Evolutionary conservation across 2,329 filamentous ascomycete species (phyloP).

Genomic region (Aspergillus ruber): DNA sequence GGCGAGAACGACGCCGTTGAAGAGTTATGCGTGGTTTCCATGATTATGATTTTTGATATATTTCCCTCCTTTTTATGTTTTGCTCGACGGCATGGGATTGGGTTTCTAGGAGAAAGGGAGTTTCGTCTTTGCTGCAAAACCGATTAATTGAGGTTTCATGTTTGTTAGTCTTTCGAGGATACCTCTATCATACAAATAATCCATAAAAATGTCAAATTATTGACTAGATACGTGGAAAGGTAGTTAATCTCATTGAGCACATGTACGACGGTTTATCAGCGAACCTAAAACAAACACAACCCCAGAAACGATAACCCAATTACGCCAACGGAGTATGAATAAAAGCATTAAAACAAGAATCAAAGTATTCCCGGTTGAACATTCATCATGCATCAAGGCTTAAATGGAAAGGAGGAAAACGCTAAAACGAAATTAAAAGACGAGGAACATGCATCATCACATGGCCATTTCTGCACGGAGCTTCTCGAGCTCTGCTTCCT

Average conservation of each 20-base stretch:
- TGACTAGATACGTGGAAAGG: not conserved
- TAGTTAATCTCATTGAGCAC: not conserved
- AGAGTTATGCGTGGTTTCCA: conserved; percentile 37
- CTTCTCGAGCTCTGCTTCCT: conserved; percentile 89
- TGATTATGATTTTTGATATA: conserved; percentile 12
- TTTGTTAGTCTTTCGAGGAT: not conserved
- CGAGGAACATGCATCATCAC: conserved; percentile 40
- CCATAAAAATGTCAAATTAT: not conserved
- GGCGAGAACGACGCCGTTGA: conserved; percentile 22
- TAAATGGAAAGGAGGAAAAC: conserved; percentile 1
- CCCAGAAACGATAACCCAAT: conserved; percentile 1
- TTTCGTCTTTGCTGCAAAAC: conserved; percentile 6
- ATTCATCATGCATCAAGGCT: too few relatives aligned
- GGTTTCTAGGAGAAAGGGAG: conserved; percentile 11
- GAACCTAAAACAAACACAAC: conserved; percentile 4
- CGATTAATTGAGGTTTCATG: not conserved
- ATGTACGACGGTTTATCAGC: conserved; percentile 4
- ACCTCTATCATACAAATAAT: conserved; percentile 9
- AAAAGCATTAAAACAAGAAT: not conserved
- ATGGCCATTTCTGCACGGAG: conserved; percentile 97
- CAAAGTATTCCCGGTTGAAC: too few relatives aligned
- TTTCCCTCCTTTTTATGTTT: conserved; percentile 5
- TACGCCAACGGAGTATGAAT: not conserved
- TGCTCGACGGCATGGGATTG: conserved; percentile 9
- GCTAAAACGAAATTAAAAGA: conserved; percentile 1